Evolutionary conservation across 768 basidiomycete genomes (phyloP), one percentile per base, ranked within the genome.

Genomic region (Hortiboletus flavorubellus): DNA sequence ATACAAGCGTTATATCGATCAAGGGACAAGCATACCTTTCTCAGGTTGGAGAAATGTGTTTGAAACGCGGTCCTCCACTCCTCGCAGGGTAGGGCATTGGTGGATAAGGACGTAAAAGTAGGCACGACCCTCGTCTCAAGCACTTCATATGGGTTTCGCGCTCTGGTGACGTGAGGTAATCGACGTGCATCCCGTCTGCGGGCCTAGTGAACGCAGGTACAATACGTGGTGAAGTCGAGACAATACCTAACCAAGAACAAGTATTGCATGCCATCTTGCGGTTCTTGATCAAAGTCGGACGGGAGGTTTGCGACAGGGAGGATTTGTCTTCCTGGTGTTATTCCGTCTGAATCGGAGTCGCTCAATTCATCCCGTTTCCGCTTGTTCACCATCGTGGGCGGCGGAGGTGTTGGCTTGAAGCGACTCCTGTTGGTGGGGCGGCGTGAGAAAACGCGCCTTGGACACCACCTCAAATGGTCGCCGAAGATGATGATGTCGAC

Each of bases 261-360:
- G 68, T 93, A 92, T 62, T 92, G 79, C 78, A 87, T 60, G 3
- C 91, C 91, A 70, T 92, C 86, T 62, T 71, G 68, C 0, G 91
- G 89, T 46, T 78, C 79, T 26, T 75, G 81, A 59, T 82, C 72
- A 65, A 87, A 93, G 64, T 86, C 77, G 18, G 73, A 66, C n/a
- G 89, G 87, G 47, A 93, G 78, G 63, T 84, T 79, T 18, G 91
- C 90, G n/a, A 93, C 87, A 16, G 91, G 91, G 4, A 93, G 76
- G 26, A 81, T 87, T 70, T 91, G 89, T 59, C 73, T 82, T 41
- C 89, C 89, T 48, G 82, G 78, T 8, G 77, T 68, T 15, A 80
- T 75, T 48, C 86, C 83, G 0, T 89, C 87, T 8, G 82, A 80
- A 43, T 86, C 84, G 7, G 76, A 79, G 61, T 79, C 78, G 18